Evolutionary conservation across 257 asterid species (phyloP).

Genomic region (Fraxinus excelsior): DNA sequence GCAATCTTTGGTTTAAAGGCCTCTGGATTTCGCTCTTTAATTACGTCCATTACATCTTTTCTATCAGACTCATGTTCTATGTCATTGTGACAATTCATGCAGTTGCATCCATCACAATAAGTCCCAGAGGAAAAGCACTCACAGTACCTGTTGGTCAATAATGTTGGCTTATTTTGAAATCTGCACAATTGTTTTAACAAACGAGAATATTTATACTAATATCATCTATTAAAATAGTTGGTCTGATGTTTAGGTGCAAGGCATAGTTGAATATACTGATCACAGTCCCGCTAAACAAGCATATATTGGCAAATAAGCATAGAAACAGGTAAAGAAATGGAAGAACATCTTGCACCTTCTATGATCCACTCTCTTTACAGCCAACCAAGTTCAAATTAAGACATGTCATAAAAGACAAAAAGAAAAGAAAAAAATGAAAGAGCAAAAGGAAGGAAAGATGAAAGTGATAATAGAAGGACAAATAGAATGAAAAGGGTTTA

Average conservation of each 20-base stretch:
- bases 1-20: constrained; percentile 73
- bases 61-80: constrained; percentile 49
- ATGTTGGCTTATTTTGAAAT: constrained; percentile 24
- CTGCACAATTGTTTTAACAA: constrained; percentile 4
- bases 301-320: too few species aligned
- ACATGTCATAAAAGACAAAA: background rate
- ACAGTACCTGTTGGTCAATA: constrained; percentile 58
- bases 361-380: background rate
- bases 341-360: too few species aligned
- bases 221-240: background rate
- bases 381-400: constrained; percentile 11
- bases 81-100: constrained; percentile 58
- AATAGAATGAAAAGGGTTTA: background rate
- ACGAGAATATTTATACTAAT: background rate
- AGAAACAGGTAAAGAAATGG: too few species aligned
- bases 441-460: background rate
- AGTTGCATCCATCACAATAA: constrained; percentile 71
- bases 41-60: constrained; percentile 44
- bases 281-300: constrained; percentile 1
- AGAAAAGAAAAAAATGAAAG: background rate
- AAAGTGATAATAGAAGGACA: background rate
- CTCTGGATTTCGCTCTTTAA: constrained; percentile 61
- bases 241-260: background rate
- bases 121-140: constrained; percentile 72
- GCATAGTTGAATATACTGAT: background rate